Conservation (phyloP, 2,329 filamentous ascomycete species). For the Colletotrichum destructivum region DNA sequence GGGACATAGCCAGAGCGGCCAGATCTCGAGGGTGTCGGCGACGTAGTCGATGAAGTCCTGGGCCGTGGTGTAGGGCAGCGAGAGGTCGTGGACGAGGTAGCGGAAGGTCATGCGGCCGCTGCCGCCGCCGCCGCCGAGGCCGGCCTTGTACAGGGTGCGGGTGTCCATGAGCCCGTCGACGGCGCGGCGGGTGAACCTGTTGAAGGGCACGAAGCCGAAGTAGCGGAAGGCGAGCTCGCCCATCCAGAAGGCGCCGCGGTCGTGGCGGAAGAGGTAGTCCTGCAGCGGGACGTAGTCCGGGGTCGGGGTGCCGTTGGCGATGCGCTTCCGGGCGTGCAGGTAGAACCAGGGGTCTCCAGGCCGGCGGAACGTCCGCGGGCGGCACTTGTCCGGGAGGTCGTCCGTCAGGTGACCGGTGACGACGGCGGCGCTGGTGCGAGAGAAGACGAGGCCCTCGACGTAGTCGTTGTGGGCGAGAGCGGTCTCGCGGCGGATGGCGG, state of each 20-base stretch:
- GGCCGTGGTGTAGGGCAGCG: conserved; percentile 61
- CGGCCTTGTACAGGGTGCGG: conserved; percentile 75
- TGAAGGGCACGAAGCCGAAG: conserved; percentile 74
- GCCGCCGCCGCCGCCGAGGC: conserved; percentile 74
- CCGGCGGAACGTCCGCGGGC: conserved; percentile 66
- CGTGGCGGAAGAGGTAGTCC: conserved; percentile 81
- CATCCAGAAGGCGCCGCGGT: conserved; percentile 79
- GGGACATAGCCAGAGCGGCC: conserved; percentile 72
- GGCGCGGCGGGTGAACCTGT: conserved; percentile 72
- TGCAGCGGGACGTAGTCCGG: conserved; percentile 72
- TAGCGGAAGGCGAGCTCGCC: conserved; percentile 75
- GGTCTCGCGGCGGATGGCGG: conserved; percentile 62
- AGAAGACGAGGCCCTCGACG: conserved; percentile 79
- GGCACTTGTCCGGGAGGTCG: conserved; percentile 53
- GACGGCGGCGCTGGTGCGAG: conserved; percentile 68
- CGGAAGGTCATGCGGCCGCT: conserved; percentile 66
- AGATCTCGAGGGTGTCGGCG: conserved; percentile 61
- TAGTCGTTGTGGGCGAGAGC: conserved; percentile 68
- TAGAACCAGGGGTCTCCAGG: conserved; percentile 81
- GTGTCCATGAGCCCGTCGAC: conserved; percentile 76
- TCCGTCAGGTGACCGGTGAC: conserved; percentile 73
- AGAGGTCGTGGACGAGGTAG: conserved; percentile 77
- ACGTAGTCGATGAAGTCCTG: conserved; percentile 65
- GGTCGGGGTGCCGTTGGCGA: conserved; percentile 47
- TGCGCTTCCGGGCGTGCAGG: conserved; percentile 65